phyloP scores from a whole-genome alignment of 164 flowering plant species.

The Saururus chinensis region DNA sequence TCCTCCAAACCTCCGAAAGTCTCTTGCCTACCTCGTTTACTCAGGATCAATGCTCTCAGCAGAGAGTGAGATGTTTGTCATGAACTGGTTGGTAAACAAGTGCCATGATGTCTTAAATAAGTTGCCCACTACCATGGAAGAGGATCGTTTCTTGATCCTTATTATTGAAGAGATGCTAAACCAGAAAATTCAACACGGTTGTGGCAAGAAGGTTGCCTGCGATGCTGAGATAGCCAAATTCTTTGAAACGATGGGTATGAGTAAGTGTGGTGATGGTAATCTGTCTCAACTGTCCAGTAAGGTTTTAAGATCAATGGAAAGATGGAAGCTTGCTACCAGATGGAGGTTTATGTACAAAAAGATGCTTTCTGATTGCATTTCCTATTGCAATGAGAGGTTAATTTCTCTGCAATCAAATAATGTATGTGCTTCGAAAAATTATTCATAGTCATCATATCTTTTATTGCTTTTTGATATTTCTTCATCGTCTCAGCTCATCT shows the following conservation, averaged over 20 bases:
- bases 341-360: constrained; percentile 81
- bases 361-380: constrained; percentile 42
- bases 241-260: constrained; percentile 21
- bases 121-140: constrained; percentile 48
- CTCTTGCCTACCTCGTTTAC: constrained; percentile 54
- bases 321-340: constrained; percentile 68
- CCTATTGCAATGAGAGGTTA: constrained; percentile 30
- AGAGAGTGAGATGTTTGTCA: constrained; percentile 51
- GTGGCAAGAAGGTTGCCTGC: constrained; percentile 9
- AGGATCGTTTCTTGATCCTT: constrained; percentile 36
- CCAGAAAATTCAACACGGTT: constrained; percentile 3
- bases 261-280: constrained; percentile 2
- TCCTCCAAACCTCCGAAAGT: constrained; percentile 41
- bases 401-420: neutral
- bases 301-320: constrained; percentile 25
- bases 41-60: constrained; percentile 61
- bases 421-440: neutral
- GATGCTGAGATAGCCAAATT: constrained; percentile 35
- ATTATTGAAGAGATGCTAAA: constrained; percentile 29
- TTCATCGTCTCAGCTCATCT: no score
- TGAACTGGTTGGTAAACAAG: constrained; percentile 42
- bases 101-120: constrained; percentile 34
- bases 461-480: no score
- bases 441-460: neutral
- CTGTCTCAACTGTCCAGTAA: constrained; percentile 16